A percentile compares a stretch with the other conserved stretches of the same genome.
Evolutionary conservation across 2,329 filamentous ascomycete genomes (phyloP).

Genomic region (Calycina herbarum): DNA sequence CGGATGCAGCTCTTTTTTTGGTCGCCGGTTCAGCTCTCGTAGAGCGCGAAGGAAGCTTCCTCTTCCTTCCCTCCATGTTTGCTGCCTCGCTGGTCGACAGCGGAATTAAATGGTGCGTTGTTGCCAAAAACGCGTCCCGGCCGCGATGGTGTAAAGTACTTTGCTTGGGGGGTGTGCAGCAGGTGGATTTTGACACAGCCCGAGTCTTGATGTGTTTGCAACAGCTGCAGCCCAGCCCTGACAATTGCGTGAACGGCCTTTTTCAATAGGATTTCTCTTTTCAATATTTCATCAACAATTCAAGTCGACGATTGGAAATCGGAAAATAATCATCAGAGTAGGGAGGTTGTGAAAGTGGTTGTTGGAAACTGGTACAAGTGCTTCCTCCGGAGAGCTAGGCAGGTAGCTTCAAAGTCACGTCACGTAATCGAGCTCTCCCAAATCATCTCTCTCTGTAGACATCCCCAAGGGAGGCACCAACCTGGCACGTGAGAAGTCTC

Average conservation of each 20-base stretch:
- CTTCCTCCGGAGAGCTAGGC: neutral
- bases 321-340: neutral
- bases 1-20: slow-evolving; percentile 54
- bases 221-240: slow-evolving; percentile 14
- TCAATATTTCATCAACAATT: neutral
- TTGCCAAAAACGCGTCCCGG: slow-evolving; percentile 29
- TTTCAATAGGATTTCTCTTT: neutral
- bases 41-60: slow-evolving; percentile 63
- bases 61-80: slow-evolving; percentile 60
- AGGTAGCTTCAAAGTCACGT: neutral
- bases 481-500: slow-evolving; percentile 9
- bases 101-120: slow-evolving; percentile 17
- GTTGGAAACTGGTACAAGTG: neutral
- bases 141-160: slow-evolving; percentile 15
- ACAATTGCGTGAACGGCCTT: neutral
- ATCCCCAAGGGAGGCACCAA: neutral
- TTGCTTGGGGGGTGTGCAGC: neutral
- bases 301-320: neutral
- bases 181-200: slow-evolving; percentile 10
- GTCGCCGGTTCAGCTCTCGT: slow-evolving; percentile 59
- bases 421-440: neutral
- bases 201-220: slow-evolving; percentile 21
- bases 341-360: neutral
- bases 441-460: neutral
- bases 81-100: slow-evolving; percentile 17